Base-by-base conservation (phyloP, 179 eudicot genomes). In the Sideroxylon spinosum region DNA sequence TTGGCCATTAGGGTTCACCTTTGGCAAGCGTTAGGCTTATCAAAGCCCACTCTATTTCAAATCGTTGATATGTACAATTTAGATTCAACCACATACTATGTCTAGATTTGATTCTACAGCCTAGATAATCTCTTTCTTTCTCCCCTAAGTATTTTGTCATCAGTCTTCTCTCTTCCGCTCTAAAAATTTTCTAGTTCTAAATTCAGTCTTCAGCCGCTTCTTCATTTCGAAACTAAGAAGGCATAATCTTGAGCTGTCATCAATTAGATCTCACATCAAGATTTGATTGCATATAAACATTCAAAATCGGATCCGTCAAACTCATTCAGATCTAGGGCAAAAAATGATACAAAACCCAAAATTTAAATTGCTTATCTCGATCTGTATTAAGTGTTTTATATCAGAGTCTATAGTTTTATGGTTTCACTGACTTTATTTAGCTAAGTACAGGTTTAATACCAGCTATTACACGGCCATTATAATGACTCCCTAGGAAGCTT, bases 31-130 rank as follows among this genome's bases (percentile, higher is more conserved):
- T 3, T 32, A 32, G 37, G 37, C 37, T 1, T 72, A 53, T 23
- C 14, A 14, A 26, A 72, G 61, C 46, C 28, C 14, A 57, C 19
- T 29, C 26, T 19, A 7, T 29, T n/a, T 79, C 26, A 76, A 84
- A 81, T 84, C n/a, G 82, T 53, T 84, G 85, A 82, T 81, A 61
- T 85, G 87, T 64, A 85, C 83, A 86, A 84, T n/a, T 46, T 25
- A 76, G 87, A 84, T 84, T 69, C 37, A 26, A 26, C 14, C 68
- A 52, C 26, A n/a, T 2, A 10, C 17, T 9, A n/a, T 10, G 29
- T 3, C 1, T 57, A 37, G 60, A 52, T 70, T 74, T 22, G 25
- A 55, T 64, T 53, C 29, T 25, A 72, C 37, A 16, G n/a, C 20
- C 16, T 52, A 52, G 9, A 52, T 52, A 52, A 1, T 9, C 16